Conservation (phyloP, 2,329 filamentous ascomycete species). For the Bipolaris bicolor region DNA sequence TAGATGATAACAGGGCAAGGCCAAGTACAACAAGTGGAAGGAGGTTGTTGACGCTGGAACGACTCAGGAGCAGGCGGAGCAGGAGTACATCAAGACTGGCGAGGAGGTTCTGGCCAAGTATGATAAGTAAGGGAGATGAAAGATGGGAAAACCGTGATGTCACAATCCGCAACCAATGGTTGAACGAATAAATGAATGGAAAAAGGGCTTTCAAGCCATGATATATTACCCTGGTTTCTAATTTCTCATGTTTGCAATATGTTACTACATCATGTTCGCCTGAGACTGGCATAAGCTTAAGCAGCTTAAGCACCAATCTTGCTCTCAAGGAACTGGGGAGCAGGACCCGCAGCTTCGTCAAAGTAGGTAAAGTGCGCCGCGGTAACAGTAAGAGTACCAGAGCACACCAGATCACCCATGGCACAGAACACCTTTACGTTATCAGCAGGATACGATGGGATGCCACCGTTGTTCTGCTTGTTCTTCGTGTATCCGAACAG, state of each 20-base stretch:
- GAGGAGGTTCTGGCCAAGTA: conserved; percentile 73
- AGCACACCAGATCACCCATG: conserved; percentile 44
- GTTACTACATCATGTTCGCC: too few relatives aligned
- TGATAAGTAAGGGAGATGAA: conserved; percentile 60
- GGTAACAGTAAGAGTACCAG: conserved; percentile 42
- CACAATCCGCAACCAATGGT: too few relatives aligned
- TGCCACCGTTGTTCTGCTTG: conserved; percentile 44
- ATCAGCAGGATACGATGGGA: conserved; percentile 41
- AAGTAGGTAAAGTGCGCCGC: conserved; percentile 43
- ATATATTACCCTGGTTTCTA: not conserved
- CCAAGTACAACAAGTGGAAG: conserved; percentile 81
- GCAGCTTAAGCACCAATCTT: conserved; percentile 18
- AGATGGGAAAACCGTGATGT: too few relatives aligned
- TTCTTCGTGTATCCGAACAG: conserved; percentile 53
- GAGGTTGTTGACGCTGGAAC: conserved; percentile 68
- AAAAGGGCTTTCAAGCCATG: not conserved
- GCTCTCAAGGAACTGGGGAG: conserved; percentile 35
- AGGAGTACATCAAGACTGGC: conserved; percentile 75
- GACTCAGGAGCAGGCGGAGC: conserved; percentile 71
- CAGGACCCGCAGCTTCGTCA: conserved; percentile 31
- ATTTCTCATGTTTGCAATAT: too few relatives aligned
- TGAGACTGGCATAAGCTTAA: not conserved
- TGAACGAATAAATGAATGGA: too few relatives aligned
- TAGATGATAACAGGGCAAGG: conserved; percentile 67
- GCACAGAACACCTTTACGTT: conserved; percentile 48